Base-by-base conservation (phyloP, 192 early-diverging fungal genomes). In the Pilobolus umbonatus region DNA sequence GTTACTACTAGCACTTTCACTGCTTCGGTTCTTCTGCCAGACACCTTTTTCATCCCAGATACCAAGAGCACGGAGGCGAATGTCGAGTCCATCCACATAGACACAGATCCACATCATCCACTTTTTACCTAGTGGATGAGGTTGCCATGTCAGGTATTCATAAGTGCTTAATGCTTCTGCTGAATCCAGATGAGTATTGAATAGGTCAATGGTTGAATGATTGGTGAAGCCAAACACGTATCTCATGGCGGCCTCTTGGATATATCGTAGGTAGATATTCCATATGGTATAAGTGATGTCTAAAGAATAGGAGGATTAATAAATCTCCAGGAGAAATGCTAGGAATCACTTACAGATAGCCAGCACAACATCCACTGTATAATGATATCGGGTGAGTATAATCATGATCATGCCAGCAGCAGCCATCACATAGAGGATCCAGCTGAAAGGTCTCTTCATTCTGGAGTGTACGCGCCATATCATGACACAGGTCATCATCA, bases 351-450 rank as follows among this genome's bases (percentile, higher is more conserved):
- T 65, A 65, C 62, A 45, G 29, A 78, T 35, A 2, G 75, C 83
- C 22, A 85, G 42, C 22, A 85, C 43, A 46, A 85, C 80, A 38
- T 85, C 83, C n/a, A 82, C 67, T 1, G 83, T 76, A 55, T 85
- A 85, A 49, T 85, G 83, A 43, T 79, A 79, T 8, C 74, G 75
- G 12, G 73, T 80, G 49, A 81, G 42, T 8, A 82, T 55, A 22
- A 85, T 81, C 12, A 74, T 64, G 9, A 77, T 39, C 11, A 85
- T 69, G 1, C 79, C 83, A 26, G 69, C 36, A 2, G 45, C 6
- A 14, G 61, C 61, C 26, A 62, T 61, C 44, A 78, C 65, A 10
- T 72, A 51, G 8, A 64, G 60, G 52, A 76, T 47, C 50, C 69
- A 79, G 7, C 62, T 67, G 25, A 75, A 67, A 40, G 74, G 46